Base-by-base conservation (phyloP, 441 rosid genomes). In the Pelargonium australe region DNA sequence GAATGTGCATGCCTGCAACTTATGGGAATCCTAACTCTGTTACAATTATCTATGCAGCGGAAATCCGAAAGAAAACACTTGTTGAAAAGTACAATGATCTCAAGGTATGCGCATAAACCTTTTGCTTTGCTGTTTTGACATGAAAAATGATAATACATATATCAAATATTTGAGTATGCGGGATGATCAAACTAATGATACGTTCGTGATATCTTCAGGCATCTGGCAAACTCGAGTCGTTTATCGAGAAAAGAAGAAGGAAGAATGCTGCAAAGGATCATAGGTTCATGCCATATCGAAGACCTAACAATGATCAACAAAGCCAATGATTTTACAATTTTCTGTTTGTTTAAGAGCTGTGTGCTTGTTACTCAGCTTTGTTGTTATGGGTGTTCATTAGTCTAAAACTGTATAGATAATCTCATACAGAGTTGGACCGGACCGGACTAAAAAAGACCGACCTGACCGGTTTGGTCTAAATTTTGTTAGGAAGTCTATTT, bases 231-330 rank as follows among this genome's bases (percentile, higher is more conserved):
- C 92, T 92, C 62, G 82, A 85, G 47, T 81, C 94, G 34, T 91
- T 78, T 71, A 75, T 94, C 5, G 93, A 91, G 85, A 91, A 94
- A 76, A 80, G 70, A 69, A 87, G 97, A 75, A 85, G 76, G 85
- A 92, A 86, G 82, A 92, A 89, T 78, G 94, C 97, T 68, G 79
- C 97, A 0, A 90, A 92, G 79, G 98, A 90, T 72, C 94, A 85
- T 49, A 76, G 88, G 72, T 92, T 63, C 81, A 78, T 90, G 85
- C 97, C 98, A 11, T 89, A 89, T 73, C 87, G 91, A 55, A 82
- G 89, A 57, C 67, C 87, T 2, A 9, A 17, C 45, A 67, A 74
- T 7, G 82, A 81, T 51, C 84, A 81, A 66, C 68, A 76, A 76
- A 79, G 73, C 75, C 73, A 70, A 77, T 60, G 44, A 62, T 3